Evolutionary conservation across 345 rosid species (phyloP).

Genomic region (Mangifera indica): DNA sequence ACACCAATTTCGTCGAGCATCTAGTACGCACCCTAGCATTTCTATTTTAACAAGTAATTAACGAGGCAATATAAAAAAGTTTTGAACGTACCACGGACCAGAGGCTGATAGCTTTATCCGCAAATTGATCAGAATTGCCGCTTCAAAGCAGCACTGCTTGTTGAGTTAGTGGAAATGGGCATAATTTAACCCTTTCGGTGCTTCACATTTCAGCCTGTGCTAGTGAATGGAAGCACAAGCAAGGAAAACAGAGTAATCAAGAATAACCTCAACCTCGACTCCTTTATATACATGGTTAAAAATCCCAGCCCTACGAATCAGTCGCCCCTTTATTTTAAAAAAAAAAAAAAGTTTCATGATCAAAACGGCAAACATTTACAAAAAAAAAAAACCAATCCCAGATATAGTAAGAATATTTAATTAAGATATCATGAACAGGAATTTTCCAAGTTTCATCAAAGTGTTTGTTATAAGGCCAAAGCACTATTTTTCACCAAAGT

Average conservation of each 20-base stretch:
- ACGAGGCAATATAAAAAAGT: not conserved
- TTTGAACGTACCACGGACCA: not conserved
- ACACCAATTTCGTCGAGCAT: not conserved
- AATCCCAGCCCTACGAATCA: constrained; percentile 1
- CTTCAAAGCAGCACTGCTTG: not conserved
- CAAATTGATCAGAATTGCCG: not conserved
- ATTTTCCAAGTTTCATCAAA: not conserved
- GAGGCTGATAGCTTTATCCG: not conserved
- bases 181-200: too few species aligned
- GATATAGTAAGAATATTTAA: constrained; percentile 27
- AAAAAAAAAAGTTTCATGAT: constrained; percentile 4
- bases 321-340: not conserved
- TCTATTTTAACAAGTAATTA: not conserved
- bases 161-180: too few species aligned
- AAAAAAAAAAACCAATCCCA: not conserved
- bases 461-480: too few species aligned
- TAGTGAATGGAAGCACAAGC: too few species aligned
- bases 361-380: constrained; percentile 9
- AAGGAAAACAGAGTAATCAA: constrained; percentile 3
- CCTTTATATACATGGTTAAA: not conserved
- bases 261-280: not conserved
- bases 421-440: constrained; percentile 15
- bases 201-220: too few species aligned
- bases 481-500: too few species aligned
- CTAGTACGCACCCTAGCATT: not conserved